Conservation (phyloP, 2,329 filamentous ascomycete species). For the Arthrobotrys sinensis region DNA sequence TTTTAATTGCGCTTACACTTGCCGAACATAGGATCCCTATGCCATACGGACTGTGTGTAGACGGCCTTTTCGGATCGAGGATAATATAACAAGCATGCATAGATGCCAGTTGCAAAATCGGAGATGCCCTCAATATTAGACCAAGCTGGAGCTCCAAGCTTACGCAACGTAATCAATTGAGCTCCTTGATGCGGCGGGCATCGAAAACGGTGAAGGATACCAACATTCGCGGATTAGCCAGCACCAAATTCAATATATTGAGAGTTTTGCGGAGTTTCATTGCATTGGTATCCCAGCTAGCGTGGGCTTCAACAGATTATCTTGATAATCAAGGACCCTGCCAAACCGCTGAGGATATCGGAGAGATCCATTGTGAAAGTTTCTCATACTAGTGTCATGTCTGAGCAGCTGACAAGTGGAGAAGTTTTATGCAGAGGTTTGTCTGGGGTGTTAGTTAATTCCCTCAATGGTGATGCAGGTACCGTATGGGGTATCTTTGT, state of each 20-base stretch:
- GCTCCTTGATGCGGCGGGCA: slow-evolving; percentile 38
- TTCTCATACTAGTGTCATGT: slow-evolving; percentile 9
- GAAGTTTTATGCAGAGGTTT: slow-evolving; percentile 42
- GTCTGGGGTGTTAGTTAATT: slow-evolving; percentile 53
- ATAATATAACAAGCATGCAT: slow-evolving; percentile 26
- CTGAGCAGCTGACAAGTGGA: slow-evolving; percentile 53
- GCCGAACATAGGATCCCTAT: slow-evolving; percentile 32
- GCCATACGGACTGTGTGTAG: slow-evolving; percentile 32
- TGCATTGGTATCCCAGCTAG: slow-evolving; percentile 13
- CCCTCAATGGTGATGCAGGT: slow-evolving; percentile 58
- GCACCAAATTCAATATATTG: background rate
- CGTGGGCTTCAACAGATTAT: slow-evolving; percentile 38
- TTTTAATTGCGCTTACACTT: slow-evolving; percentile 39
- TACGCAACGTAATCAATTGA: slow-evolving; percentile 35
- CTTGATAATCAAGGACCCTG: slow-evolving; percentile 55
- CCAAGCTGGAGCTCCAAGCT: slow-evolving; percentile 41
- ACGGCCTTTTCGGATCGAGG: slow-evolving; percentile 25
- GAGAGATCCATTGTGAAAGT: slow-evolving; percentile 21
- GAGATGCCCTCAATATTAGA: background rate
- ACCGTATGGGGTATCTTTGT: slow-evolving; percentile 48
- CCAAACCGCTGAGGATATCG: slow-evolving; percentile 8
- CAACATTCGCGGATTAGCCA: background rate
- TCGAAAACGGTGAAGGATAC: slow-evolving; percentile 10
- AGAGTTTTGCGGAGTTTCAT: slow-evolving; percentile 16
- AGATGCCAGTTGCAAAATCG: slow-evolving; percentile 1